Base-by-base conservation (phyloP, 2,329 filamentous ascomycete species). In the Lecanoromycetidae sp. region DNA sequence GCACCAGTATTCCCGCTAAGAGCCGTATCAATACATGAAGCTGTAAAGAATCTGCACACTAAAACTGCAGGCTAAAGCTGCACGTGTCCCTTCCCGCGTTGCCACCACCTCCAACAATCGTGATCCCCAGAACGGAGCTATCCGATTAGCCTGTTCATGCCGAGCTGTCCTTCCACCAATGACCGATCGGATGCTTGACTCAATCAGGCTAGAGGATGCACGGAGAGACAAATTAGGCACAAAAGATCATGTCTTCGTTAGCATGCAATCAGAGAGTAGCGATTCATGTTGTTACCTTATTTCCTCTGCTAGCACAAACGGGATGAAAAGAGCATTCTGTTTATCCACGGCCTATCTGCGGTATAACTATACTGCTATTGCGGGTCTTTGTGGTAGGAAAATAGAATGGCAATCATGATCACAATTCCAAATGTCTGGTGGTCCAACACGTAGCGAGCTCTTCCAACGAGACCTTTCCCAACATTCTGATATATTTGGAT, bases 21-120 rank as follows among this genome's bases (percentile, higher is more conserved):
- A 22, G 17, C 27, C 33, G 10, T 20, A 10, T 27, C 34, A 46
- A 39, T 33, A 23, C 26, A 10, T 20, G 19, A 43, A 36, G 15
- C n/a, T n/a, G 15, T 29, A 37, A 22, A 34, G 19, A 17, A 46
- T 33, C 38, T 36, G 29, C 15, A 32, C 25, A 26, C 19, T 46
- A 46, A 34, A 2, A 17, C 20, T 35, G 15, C 33, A 23, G 35
- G 9, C 44, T 40, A 38, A 41, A 22, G 36, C 36, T 40, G 37
- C 43, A 45, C 33, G 42, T 45, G 44, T 40, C n/a, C 29, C 29
- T 29, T 40, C 44, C 44, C 36, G 44, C 36, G n/a, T 40, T 22
- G 44, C 44, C 44, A 46, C 44, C 36, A 46, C 37, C 43, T n/a
- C n/a, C n/a, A n/a, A n/a, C n/a, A n/a, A 44, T 38, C 9, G 7